Evolutionary conservation across 2,329 filamentous ascomycete species (phyloP), one percentile per base, ranked within the genome.

Genomic region (Fusarium hostae): DNA sequence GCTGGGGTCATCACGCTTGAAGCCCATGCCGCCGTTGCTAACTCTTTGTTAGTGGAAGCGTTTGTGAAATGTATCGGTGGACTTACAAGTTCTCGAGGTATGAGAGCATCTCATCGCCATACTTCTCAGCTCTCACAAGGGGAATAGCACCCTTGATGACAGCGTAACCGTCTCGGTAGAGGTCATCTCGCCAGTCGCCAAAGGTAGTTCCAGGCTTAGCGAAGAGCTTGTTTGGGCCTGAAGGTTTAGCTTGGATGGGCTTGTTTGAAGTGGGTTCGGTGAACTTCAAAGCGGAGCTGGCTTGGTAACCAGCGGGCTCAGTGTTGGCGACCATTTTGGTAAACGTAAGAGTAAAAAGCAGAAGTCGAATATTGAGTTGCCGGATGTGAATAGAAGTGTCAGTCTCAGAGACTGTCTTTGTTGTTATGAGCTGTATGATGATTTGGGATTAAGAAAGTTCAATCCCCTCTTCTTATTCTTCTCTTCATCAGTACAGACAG

Each of bases 111-210:
- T 66, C 60, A 2, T 66, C 39, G 0, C 47, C 63, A 2, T 65
- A 66, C 0, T 50, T 47, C 3, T 65, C 37, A 4, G 63, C 60
- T 9, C 50, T 44, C 0, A 65, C 60, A 0, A 18, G 32, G 0
- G 63, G 63, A 10, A 66, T 24, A 1, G 63, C 63, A 1, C 51
- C 60, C 16, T 66, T 66, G 22, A 66, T 39, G 3, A 66, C 60
- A 8, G 40, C 60, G 10, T 58, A 66, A 0, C 63, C 60, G 7
- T 66, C 63, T 13, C 60, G 39, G 5, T 44, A 40, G n/a, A 66
- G 37, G 1, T 66, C 63, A 40, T 66, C 63, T 3, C 63, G 60
- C 60, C 60, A 66, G 22, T 66, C 63, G 4, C 43, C 60, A 11
- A 59, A 65, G 15, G 22, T 22, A 7, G 34, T 37, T 6, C 39